phyloP scores from a whole-genome alignment of 495 filamentous ascomycete genomes.

The Aspergillus bertholletiae region DNA sequence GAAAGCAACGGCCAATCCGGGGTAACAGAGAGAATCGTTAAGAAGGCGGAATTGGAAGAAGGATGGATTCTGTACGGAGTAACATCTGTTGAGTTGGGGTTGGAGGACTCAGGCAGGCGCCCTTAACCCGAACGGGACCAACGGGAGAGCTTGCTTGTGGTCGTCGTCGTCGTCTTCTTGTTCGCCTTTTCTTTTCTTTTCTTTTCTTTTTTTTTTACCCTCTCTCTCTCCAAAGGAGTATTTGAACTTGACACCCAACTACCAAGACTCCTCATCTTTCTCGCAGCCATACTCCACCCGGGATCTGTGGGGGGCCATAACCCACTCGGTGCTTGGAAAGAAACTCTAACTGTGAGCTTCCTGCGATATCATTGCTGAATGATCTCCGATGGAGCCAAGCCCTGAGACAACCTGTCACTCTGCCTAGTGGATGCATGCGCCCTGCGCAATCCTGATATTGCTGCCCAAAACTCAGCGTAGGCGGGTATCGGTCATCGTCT shows the following conservation, averaged over 20 bases:
- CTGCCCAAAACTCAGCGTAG: constrained; percentile 32
- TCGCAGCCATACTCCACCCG: constrained; percentile 9
- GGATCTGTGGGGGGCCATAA: constrained; percentile 6
- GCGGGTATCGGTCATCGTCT: constrained; percentile 11
- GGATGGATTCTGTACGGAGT: not conserved
- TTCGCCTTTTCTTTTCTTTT: no score
- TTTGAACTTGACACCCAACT: not conserved
- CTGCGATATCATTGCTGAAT: constrained; percentile 10
- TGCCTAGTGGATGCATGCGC: constrained; percentile 20
- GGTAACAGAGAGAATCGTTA: not conserved
- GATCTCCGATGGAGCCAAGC: constrained; percentile 13
- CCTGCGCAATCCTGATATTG: constrained; percentile 31
- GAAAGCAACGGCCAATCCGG: not conserved
- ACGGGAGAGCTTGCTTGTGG: no score
- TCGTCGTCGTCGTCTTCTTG: no score
- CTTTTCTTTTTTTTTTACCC: no score
- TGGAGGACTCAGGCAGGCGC: not conserved
- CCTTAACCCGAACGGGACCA: not conserved
- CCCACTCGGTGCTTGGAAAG: constrained; percentile 2
- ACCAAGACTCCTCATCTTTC: not conserved
- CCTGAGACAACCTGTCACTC: constrained; percentile 8
- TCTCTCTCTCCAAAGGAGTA: no score
- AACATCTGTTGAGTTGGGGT: no score
- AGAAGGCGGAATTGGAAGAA: not conserved
- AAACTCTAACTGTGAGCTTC: constrained; percentile 1